phyloP scores from a whole-genome alignment of 2,329 filamentous ascomycete genomes.

The Aspergillus carbonarius region DNA sequence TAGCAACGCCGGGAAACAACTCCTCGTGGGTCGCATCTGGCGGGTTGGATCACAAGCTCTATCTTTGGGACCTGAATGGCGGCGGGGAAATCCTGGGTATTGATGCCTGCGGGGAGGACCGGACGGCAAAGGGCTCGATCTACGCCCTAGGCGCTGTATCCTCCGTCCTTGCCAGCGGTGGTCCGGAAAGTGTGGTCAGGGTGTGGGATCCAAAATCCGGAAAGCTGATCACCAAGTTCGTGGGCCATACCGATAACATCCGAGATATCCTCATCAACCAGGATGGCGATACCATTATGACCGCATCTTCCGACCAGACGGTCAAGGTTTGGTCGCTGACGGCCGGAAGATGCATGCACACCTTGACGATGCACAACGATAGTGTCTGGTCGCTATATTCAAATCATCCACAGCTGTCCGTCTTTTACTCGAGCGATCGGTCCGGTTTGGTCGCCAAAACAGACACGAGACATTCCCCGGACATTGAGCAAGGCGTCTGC shows the following conservation, averaged over 20 bases:
- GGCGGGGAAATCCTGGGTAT: conserved; percentile 84
- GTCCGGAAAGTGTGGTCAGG: conserved; percentile 88
- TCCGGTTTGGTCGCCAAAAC: conserved; percentile 95
- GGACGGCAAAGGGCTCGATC: conserved; percentile 85
- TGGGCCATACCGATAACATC: conserved; percentile 93
- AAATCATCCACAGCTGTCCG: conserved; percentile 75
- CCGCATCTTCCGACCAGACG: conserved; percentile 91
- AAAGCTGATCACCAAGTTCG: conserved; percentile 90
- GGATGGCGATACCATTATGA: conserved; percentile 86
- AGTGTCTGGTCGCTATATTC: conserved; percentile 97
- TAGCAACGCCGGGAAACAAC: conserved; percentile 71
- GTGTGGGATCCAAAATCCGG: conserved; percentile 89
- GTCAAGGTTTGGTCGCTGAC: conserved; percentile 98
- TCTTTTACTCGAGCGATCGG: conserved; percentile 94
- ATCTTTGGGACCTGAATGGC: conserved; percentile 89
- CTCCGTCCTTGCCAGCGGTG: conserved; percentile 83
- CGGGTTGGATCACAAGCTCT: conserved; percentile 87
- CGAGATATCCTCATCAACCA: conserved; percentile 87
- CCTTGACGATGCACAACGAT: conserved; percentile 97
- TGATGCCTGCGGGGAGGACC: conserved; percentile 71
- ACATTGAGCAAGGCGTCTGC: conserved; percentile 84
- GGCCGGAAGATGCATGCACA: conserved; percentile 94
- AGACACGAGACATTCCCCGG: conserved; percentile 72
- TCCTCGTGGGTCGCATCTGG: conserved; percentile 90
- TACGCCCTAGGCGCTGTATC: conserved; percentile 83